Evolutionary conservation across 169 alveolate species (phyloP).

Genomic region (Plasmodium cynomolgi): DNA sequence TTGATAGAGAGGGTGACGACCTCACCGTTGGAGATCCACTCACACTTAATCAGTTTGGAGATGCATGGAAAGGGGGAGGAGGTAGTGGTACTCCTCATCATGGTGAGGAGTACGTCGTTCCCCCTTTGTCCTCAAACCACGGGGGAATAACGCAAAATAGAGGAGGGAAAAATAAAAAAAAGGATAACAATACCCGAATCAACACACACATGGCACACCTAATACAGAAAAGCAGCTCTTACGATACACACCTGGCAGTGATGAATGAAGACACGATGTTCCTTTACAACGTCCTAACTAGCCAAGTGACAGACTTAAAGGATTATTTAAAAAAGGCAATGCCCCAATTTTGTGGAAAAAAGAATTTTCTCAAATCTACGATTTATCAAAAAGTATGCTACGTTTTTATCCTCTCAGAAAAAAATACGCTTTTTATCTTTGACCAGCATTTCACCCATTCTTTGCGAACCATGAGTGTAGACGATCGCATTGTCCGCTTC

Average conservation of each 20-base stretch:
- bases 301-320: constrained; percentile 13
- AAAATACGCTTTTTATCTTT: constrained; percentile 28
- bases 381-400: not conserved
- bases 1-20: not conserved
- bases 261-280: constrained; percentile 26
- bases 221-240: not conserved
- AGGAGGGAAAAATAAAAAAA: not conserved
- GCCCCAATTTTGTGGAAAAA: constrained; percentile 22
- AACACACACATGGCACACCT: not conserved
- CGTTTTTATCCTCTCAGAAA: constrained; percentile 36
- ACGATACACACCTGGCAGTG: constrained; percentile 28
- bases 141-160: not conserved
- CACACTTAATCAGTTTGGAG: not conserved
- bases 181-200: not conserved
- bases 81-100: too few relatives aligned
- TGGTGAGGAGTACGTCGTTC: too few relatives aligned
- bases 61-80: not conserved
- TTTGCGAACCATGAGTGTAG: constrained; percentile 3
- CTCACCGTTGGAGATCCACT: not conserved
- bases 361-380: constrained; percentile 29
- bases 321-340: constrained; percentile 18
- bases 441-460: not conserved
- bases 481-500: constrained; percentile 35
- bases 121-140: not conserved
- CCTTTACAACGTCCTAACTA: constrained; percentile 24